Percentiles rank a stretch among this genome's conserved stretches.
These are phyloP conservation scores for Tulasnella sp. DNA, from an alignment of 768 basidiomycete genomes.

Conservation along the genomic window DNA sequence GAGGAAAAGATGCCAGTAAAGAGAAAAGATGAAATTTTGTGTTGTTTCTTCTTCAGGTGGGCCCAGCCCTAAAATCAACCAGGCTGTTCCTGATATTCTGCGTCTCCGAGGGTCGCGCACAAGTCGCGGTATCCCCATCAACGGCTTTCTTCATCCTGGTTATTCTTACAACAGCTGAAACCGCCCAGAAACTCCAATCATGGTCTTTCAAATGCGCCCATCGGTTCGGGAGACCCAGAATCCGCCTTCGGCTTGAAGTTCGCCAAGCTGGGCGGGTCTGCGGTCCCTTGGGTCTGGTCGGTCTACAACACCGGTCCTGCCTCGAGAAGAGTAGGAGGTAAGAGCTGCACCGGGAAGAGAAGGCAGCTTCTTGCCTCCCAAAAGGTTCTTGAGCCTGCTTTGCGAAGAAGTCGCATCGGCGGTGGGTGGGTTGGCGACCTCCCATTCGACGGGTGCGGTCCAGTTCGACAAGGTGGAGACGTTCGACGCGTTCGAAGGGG, in stretches of 20 bases:
- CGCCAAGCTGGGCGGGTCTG: neutral
- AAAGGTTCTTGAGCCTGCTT: neutral
- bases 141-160: neutral
- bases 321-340: neutral
- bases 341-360: neutral
- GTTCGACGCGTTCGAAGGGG: slow-evolving; percentile 17
- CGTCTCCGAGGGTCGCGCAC: slow-evolving; percentile 14
- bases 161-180: neutral
- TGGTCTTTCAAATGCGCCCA: neutral
- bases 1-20: neutral
- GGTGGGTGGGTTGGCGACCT: slow-evolving; percentile 1
- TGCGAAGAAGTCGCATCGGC: neutral
- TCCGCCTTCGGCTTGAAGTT: slow-evolving; percentile 20
- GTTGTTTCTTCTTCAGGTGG: neutral
- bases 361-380: neutral
- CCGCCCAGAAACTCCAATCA: neutral
- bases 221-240: slow-evolving; percentile 26
- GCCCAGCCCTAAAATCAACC: neutral
- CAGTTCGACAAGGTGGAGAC: neutral
- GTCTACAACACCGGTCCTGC: slow-evolving; percentile 15
- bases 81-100: neutral
- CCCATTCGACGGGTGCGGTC: slow-evolving; percentile 11
- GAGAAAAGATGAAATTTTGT: neutral
- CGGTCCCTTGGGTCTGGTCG: slow-evolving; percentile 27
- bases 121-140: slow-evolving; percentile 14